A percentile compares a stretch with the other conserved stretches of the same genome.
These are phyloP conservation scores for Boletus vermiculosoides DNA, from an alignment of 768 basidiomycete genomes.

Conservation along the genomic window DNA sequence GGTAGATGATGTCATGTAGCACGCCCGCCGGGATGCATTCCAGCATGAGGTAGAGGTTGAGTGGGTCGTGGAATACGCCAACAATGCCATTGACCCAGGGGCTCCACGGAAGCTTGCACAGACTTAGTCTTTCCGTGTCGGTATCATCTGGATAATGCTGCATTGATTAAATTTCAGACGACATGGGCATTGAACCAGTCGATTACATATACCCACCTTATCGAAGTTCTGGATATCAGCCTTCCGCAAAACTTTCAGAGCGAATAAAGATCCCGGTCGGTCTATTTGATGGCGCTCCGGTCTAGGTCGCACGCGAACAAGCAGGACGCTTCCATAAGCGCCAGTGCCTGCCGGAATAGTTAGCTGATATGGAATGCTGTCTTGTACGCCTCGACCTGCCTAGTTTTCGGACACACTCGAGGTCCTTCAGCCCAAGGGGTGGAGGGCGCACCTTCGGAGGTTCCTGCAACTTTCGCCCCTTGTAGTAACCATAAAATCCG, in stretches of 20 bases:
- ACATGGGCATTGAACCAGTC: not conserved
- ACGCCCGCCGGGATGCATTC: slow-evolving; percentile 50
- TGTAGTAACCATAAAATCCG: slow-evolving; percentile 7
- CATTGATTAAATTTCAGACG: not conserved
- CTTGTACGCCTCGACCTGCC: slow-evolving; percentile 26
- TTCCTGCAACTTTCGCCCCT: slow-evolving; percentile 17
- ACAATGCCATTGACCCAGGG: slow-evolving; percentile 51
- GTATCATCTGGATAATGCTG: slow-evolving; percentile 32
- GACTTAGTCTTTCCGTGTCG: slow-evolving; percentile 41
- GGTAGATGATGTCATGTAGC: slow-evolving; percentile 38
- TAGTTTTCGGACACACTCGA: slow-evolving; percentile 43
- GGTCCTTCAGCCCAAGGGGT: slow-evolving; percentile 35
- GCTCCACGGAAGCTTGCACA: slow-evolving; percentile 49
- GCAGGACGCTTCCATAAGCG: slow-evolving; percentile 40
- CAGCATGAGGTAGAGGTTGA: slow-evolving; percentile 49
- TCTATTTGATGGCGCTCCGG: slow-evolving; percentile 34
- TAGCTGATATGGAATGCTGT: not conserved
- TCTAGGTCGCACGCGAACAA: slow-evolving; percentile 37
- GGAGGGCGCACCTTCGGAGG: slow-evolving; percentile 39
- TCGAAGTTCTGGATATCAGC: slow-evolving; percentile 34
- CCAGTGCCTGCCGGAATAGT: slow-evolving; percentile 38
- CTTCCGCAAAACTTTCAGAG: slow-evolving; percentile 45
- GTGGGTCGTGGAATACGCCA: slow-evolving; percentile 44
- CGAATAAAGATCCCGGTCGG: slow-evolving; percentile 39
- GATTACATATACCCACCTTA: slow-evolving; percentile 19